Evolutionary conservation across 768 basidiomycete genomes (phyloP).

Genomic region (Hericium rajendrae): DNA sequence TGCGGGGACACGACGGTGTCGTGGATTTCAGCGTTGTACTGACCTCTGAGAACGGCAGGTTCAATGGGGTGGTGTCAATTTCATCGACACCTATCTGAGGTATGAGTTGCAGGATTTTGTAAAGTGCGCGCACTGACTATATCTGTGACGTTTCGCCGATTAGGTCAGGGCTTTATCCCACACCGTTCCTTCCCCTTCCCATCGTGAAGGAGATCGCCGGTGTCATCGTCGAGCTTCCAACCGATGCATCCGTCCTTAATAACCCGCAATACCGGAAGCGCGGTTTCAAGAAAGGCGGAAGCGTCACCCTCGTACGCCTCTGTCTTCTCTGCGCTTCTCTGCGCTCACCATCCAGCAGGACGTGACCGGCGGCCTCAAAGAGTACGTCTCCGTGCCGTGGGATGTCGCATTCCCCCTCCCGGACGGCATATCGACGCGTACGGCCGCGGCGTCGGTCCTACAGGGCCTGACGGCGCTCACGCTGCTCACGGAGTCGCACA

Average conservation of each 20-base stretch:
- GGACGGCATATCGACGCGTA: conserved; percentile 41
- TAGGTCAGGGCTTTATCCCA: conserved; percentile 58
- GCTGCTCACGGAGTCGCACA: conserved; percentile 78
- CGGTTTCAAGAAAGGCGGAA: conserved; percentile 57
- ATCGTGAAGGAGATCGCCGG: conserved; percentile 79
- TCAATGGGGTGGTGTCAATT: conserved; percentile 78
- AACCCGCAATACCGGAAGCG: conserved; percentile 55
- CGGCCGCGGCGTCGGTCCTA: conserved; percentile 57
- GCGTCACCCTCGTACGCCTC: conserved; percentile 55
- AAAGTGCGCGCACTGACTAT: neutral
- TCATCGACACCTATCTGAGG: conserved; percentile 79
- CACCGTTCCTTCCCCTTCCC: conserved; percentile 47
- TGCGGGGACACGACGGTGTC: conserved; percentile 7
- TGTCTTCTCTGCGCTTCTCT: neutral
- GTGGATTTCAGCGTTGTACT: neutral
- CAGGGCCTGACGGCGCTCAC: conserved; percentile 74
- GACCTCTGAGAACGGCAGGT: conserved; percentile 29
- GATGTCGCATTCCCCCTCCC: conserved; percentile 53
- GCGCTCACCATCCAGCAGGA: conserved; percentile 25
- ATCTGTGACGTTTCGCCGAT: neutral
- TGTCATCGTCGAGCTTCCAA: conserved; percentile 63
- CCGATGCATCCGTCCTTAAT: conserved; percentile 47
- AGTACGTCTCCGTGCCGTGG: conserved; percentile 64
- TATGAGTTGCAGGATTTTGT: conserved; percentile 20
- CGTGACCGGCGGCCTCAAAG: conserved; percentile 46